Evolutionary conservation across 139 green algal species (phyloP), one percentile per base, ranked within the genome.

Genomic region (Zygnema cylindricum): DNA sequence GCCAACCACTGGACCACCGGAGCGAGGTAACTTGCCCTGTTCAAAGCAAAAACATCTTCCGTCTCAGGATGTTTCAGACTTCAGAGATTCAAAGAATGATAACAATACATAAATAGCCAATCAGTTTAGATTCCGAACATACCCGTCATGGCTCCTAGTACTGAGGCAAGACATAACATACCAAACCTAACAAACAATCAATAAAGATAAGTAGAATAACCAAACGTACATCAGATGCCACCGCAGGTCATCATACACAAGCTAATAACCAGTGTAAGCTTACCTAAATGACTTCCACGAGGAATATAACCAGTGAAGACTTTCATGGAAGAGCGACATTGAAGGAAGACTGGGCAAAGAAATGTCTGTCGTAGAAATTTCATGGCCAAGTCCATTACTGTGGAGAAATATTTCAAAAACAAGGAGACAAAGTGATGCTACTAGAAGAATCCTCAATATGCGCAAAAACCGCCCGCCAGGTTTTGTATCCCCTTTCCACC

Each of bases 1-100:
- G 83, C 83, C n/a, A 88, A 84, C 69, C 36, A 85, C 57, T 88
- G 83, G 21, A 88, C 33, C 22, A 38, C 11, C 22, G 83, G 83
- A 21, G 83, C 83, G 21, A 88, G 55, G 83, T 83, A 88, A 32
- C 55, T 22, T 16, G 22, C 63, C 69, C 83, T 88, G 83, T 76
- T 42, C 33, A 11, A 55, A 36, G 25, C 1, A 82, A 84, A 82
- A 57, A 55, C 21, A n/a, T n/a, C n/a, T n/a, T n/a, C n/a, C n/a
- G n/a, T n/a, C n/a, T n/a, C n/a, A n/a, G n/a, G n/a, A n/a, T n/a
- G n/a, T n/a, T n/a, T n/a, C n/a, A n/a, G n/a, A n/a, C n/a, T n/a
- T n/a, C n/a, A n/a, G n/a, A n/a, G n/a, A n/a, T n/a, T n/a, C n/a
- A n/a, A n/a, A n/a, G n/a, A n/a, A n/a, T n/a, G n/a, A n/a, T n/a